Base-by-base conservation (phyloP, 2,329 filamentous ascomycete species). In the Diaporthe eres region DNA sequence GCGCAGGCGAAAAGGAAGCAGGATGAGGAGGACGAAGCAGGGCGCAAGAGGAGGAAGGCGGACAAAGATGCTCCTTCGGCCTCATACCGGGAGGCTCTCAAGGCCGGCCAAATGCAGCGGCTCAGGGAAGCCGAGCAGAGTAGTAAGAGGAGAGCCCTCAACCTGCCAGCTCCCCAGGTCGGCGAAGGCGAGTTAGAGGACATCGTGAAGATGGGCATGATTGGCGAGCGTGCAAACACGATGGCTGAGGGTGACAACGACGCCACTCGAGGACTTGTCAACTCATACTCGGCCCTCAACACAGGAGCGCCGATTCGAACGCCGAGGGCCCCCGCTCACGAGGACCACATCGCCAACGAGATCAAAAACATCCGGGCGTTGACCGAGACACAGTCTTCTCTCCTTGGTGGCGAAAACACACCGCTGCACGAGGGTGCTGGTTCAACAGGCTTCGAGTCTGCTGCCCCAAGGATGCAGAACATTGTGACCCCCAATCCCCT, bases 161-260 rank as follows among this genome's bases (percentile, higher is more conserved):
- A 93, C 61, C 87, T 99, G 37, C 97, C 97, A 12, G 88, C 94
- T 34, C 97, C 97, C 12, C 97, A 99, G 85, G 95, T 99, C 80
- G 93, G 94, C 83, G 97, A 99, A 81, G 90, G 92, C 58, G 97
- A 99, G 85, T 88, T 99, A 76, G 97, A 99, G 82, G 96, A 98
- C 79, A 98, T 99, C 81, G 95, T 99, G 78, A 99, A 99, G 87
- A 98, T 98, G 95, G 96, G 97, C 60, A 94, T 98, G 90, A 91
- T 95, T 76, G 97, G 96, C 51, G 95, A 98, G 81, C 92, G 93
- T 71, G 97, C 97, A 58, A 95, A 92, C 80, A 87, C 89, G 77
- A 88, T 94, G 82, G 95, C 94, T 6, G 91, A 91, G 60, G 94
- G 94, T 82, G 95, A 98, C 76, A 97, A 96, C 78, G 92, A 95